Evolutionary conservation across 2,329 filamentous ascomycete species (phyloP).

Genomic region (Aspergillus sp.): DNA sequence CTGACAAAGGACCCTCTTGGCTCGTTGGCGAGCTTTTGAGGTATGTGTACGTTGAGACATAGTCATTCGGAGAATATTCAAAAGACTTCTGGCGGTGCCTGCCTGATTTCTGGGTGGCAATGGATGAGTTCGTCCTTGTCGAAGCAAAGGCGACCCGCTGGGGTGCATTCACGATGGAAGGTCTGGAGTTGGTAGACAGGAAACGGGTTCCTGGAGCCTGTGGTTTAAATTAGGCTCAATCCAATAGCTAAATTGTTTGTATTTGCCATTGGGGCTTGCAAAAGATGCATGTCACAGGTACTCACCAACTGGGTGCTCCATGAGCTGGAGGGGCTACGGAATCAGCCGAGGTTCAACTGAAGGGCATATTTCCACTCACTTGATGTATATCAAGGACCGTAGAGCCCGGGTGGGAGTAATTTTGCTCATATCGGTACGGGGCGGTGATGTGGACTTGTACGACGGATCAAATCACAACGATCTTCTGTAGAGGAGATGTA

Average conservation of each 20-base stretch:
- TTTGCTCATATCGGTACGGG: slow-evolving; percentile 7
- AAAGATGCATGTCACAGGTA: background rate
- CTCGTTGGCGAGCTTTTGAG: background rate
- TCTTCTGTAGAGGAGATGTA: background rate
- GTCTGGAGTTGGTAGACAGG: slow-evolving; percentile 5
- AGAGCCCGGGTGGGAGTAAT: slow-evolving; percentile 6
- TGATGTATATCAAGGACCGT: slow-evolving; percentile 5
- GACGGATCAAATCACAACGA: background rate
- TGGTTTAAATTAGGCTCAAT: background rate
- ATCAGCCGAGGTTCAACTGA: background rate
- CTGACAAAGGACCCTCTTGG: background rate
- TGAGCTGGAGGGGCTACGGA: background rate
- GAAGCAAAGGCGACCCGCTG: background rate
- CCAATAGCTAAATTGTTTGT: too few relatives aligned
- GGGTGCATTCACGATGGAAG: background rate
- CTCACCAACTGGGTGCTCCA: background rate
- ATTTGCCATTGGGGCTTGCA: background rate
- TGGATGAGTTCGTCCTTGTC: slow-evolving; percentile 6
- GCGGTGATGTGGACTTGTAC: too few relatives aligned
- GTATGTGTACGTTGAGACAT: background rate
- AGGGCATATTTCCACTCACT: background rate
- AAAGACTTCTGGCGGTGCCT: background rate
- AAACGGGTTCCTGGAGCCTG: slow-evolving; percentile 5
- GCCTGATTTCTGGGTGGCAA: background rate
- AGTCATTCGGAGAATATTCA: background rate